Percentiles rank a stretch among this genome's conserved stretches.
Evolutionary conservation across 228 moss, liverwort and hornwort genomes (phyloP).

Genomic region (Sphagnum fallax): DNA sequence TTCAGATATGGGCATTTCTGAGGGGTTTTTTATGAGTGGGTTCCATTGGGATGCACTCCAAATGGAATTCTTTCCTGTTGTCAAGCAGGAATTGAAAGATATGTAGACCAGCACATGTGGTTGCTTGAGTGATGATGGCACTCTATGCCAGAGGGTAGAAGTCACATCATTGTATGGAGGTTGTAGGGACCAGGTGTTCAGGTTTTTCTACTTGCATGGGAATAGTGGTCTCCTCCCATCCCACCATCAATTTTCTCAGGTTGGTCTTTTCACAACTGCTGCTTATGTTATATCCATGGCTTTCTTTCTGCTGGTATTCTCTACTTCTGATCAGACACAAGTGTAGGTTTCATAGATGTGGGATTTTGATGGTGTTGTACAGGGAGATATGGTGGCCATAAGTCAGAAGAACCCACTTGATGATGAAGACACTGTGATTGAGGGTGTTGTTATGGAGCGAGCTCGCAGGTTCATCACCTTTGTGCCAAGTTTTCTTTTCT

Average conservation of each 20-base stretch:
- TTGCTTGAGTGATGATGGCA: too few species aligned
- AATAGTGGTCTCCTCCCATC: constrained; percentile 64
- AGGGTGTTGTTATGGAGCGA: constrained; percentile 94
- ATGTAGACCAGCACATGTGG: too few species aligned
- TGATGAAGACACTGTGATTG: constrained; percentile 67
- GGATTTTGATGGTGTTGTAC: constrained; percentile 4
- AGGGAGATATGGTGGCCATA: constrained; percentile 86
- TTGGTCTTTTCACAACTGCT: constrained; percentile 4
- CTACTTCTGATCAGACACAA: background rate
- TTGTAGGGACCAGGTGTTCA: constrained; percentile 69
- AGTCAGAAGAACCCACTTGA: constrained; percentile 78
- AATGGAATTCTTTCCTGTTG: too few species aligned
- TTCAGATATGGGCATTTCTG: too few species aligned
- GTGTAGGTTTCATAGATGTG: background rate
- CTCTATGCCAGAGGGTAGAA: too few species aligned
- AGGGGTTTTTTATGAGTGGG: too few species aligned
- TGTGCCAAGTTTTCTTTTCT: background rate
- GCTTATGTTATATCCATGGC: background rate
- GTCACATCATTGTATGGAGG: background rate
- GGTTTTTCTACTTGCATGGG: constrained; percentile 49
- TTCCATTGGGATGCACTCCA: too few species aligned
- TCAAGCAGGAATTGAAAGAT: too few species aligned
- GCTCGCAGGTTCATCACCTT: constrained; percentile 58
- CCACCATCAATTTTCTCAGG: constrained; percentile 89
- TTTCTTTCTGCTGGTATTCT: background rate